A percentile compares a stretch with the other conserved stretches of the same genome.
Evolutionary conservation across 108 stramenopile genomes (phyloP).

Genomic region (Cyclotella distinguenda): DNA sequence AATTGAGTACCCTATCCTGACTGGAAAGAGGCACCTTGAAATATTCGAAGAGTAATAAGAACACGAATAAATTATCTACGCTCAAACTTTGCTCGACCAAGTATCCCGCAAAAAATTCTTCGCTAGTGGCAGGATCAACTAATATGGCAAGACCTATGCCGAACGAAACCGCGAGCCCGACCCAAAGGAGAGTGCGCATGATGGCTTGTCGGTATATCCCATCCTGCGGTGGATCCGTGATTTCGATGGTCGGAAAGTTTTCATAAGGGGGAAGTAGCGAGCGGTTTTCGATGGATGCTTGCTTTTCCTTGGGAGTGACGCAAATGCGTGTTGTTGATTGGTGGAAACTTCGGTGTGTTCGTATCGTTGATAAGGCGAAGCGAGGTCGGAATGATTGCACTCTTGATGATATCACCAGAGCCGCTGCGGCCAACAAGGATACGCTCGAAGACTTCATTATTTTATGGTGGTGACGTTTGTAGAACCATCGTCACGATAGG

Average conservation of each 20-base stretch:
- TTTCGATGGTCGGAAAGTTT: constrained; percentile 28
- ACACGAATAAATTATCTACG: constrained; percentile 92
- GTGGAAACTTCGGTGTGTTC: not conserved
- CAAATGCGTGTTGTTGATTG: not conserved
- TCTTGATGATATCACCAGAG: not conserved
- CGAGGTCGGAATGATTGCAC: not conserved
- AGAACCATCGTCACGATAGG: no score
- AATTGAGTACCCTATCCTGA: constrained; percentile 82
- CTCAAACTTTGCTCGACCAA: constrained; percentile 84
- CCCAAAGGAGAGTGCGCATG: constrained; percentile 67
- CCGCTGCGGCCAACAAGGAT: no score
- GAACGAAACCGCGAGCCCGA: constrained; percentile 64
- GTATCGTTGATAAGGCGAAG: not conserved
- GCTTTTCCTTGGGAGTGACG: constrained; percentile 7
- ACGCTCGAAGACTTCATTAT: no score
- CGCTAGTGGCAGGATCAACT: constrained; percentile 40
- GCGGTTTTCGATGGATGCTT: not conserved
- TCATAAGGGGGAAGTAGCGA: not conserved
- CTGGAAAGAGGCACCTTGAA: constrained; percentile 70
- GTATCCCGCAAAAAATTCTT: constrained; percentile 90
- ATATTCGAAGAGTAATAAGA: constrained; percentile 87
- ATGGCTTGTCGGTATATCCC: constrained; percentile 66
- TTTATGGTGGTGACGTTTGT: no score
- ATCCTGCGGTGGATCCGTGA: constrained; percentile 28
- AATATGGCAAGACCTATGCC: constrained; percentile 47